Conservation (phyloP, 2,329 filamentous ascomycete genomes). For the Talaromyces sp. region DNA sequence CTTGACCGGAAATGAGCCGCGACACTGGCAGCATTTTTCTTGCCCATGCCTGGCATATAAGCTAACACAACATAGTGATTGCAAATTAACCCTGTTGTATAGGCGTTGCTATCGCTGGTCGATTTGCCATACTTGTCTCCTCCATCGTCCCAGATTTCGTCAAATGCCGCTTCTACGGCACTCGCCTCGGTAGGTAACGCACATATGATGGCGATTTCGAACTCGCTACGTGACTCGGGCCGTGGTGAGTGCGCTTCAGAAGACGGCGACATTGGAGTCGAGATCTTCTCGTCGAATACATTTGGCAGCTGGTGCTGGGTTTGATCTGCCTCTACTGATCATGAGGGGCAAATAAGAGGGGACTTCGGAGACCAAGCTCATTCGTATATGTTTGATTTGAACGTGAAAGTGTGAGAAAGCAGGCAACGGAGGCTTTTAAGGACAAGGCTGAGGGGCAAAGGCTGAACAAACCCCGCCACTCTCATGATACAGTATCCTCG, state of each 20-base stretch:
- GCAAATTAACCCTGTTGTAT: constrained; percentile 32
- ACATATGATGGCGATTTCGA: not conserved
- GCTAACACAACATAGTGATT: constrained; percentile 38
- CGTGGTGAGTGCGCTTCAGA: not conserved
- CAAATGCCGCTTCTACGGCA: constrained; percentile 5
- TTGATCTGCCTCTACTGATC: not conserved
- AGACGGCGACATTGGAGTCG: not conserved
- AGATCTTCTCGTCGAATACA: not conserved
- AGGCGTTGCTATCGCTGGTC: constrained; percentile 27
- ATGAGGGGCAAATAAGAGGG: not conserved
- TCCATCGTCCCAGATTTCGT: not conserved
- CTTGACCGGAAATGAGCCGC: constrained; percentile 30
- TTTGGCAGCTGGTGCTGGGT: not conserved
- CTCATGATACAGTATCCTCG: not conserved
- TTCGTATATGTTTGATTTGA: not conserved
- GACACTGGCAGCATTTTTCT: not conserved
- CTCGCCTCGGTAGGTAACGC: not conserved
- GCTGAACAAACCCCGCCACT: not conserved
- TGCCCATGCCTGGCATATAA: constrained; percentile 19
- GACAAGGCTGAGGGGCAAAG: not conserved
- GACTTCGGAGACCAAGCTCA: not conserved
- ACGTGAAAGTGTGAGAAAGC: not conserved
- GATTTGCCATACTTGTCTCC: not conserved
- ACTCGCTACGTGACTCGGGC: not conserved
- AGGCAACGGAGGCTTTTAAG: not conserved